These are phyloP conservation scores for Auricularia cornea DNA, from an alignment of 768 basidiomycete genomes.

Conservation along the genomic window DNA sequence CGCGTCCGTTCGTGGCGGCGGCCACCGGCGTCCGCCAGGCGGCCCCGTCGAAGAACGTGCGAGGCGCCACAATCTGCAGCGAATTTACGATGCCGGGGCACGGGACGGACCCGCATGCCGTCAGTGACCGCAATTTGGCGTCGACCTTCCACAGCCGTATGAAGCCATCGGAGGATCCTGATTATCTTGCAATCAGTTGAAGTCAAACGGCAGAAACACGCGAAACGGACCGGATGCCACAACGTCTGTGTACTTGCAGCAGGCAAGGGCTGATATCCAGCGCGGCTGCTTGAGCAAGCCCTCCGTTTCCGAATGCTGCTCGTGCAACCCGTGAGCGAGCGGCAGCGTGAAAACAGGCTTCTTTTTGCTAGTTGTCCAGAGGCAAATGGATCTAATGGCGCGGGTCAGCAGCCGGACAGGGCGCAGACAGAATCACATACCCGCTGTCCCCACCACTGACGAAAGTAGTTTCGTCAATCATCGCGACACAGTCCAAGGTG, in stretches of 20 bases:
- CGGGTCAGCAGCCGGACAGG: neutral
- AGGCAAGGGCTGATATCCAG: constrained; percentile 84
- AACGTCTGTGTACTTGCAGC: constrained; percentile 80
- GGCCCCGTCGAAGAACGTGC: constrained; percentile 33
- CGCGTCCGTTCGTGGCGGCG: constrained; percentile 7
- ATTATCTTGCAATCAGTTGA: neutral
- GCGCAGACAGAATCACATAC: constrained; percentile 30
- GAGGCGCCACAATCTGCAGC: constrained; percentile 64
- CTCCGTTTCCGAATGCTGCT: constrained; percentile 61
- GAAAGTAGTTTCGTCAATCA: constrained; percentile 93
- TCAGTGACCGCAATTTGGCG: constrained; percentile 66
- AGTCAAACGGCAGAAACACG: constrained; percentile 3
- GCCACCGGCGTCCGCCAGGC: constrained; percentile 28
- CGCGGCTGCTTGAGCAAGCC: constrained; percentile 69
- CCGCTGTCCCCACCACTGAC: constrained; percentile 94
- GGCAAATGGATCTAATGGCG: constrained; percentile 64
- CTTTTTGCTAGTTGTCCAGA: constrained; percentile 91
- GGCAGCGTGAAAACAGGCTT: constrained; percentile 85
- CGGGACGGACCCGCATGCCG: constrained; percentile 51
- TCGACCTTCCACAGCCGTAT: constrained; percentile 91
- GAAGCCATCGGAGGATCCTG: constrained; percentile 90
- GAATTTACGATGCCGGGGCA: constrained; percentile 84
- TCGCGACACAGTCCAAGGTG: constrained; percentile 82
- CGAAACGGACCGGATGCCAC: constrained; percentile 70
- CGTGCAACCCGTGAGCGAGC: constrained; percentile 80